Evolutionary conservation across 495 filamentous ascomycete genomes (phyloP).

Genomic region (Penicillium arizonense): DNA sequence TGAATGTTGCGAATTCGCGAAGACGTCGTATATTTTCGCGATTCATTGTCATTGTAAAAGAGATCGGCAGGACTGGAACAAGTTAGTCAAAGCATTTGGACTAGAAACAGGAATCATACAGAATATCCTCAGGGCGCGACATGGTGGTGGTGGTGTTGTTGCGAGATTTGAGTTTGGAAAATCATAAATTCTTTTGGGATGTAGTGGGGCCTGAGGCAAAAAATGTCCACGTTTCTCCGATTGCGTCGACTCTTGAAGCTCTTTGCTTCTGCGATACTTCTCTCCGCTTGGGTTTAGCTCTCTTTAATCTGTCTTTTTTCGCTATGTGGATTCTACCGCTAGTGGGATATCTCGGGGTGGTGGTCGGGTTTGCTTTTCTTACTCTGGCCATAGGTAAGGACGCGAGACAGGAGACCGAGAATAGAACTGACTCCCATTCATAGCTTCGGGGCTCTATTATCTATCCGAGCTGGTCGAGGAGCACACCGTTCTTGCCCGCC

Average conservation of each 20-base stretch:
- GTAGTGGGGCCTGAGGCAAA: constrained; percentile 29
- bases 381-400: constrained; percentile 84
- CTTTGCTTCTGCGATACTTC: background rate
- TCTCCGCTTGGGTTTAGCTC: background rate
- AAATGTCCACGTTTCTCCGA: constrained; percentile 14
- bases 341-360: constrained; percentile 82
- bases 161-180: constrained; percentile 1
- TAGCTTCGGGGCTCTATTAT: constrained; percentile 96
- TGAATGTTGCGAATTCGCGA: constrained; percentile 95
- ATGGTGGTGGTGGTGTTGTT: constrained; percentile 51
- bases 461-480: constrained; percentile 97
- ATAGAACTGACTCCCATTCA: constrained; percentile 10
- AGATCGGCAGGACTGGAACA: constrained; percentile 80
- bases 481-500: constrained; percentile 89
- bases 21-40: constrained; percentile 94
- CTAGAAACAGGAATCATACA: constrained; percentile 51
- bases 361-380: constrained; percentile 88
- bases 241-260: background rate
- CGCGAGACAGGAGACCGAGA: background rate
- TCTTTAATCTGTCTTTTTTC: background rate
- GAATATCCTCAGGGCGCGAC: constrained; percentile 93
- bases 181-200: constrained; percentile 14
- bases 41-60: constrained; percentile 94
- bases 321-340: constrained; percentile 91
- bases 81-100: constrained; percentile 3